phyloP scores from a whole-genome alignment of 805 yeast species.

The Yamadazyma laniorum region DNA sequence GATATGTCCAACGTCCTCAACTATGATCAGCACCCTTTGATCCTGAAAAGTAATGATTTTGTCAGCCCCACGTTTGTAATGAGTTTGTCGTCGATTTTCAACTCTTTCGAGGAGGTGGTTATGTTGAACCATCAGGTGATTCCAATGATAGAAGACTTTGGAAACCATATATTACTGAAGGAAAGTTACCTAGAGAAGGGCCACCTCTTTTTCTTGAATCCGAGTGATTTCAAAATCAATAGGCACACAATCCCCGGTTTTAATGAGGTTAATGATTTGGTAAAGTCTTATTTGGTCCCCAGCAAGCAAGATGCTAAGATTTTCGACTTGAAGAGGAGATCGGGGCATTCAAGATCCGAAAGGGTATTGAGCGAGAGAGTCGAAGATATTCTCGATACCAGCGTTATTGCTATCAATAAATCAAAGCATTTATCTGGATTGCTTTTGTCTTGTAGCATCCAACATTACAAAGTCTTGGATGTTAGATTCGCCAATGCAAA shows the following conservation, averaged over 20 bases:
- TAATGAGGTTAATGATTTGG: conserved; percentile 26
- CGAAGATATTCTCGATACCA: conserved; percentile 26
- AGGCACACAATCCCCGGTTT: conserved; percentile 27
- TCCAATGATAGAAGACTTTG: conserved; percentile 21
- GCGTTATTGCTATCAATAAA: conserved; percentile 28
- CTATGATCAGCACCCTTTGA: conserved; percentile 15
- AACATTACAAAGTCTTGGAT: conserved; percentile 20
- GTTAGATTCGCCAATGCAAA: conserved; percentile 18
- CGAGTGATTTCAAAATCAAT: conserved; percentile 20
- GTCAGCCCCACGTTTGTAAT: conserved; percentile 17
- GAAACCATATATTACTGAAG: conserved; percentile 17
- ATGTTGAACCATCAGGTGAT: conserved; percentile 27
- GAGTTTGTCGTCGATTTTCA: conserved; percentile 27
- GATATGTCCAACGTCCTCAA: conserved; percentile 20
- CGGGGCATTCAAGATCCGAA: conserved; percentile 11
- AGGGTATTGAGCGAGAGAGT: conserved; percentile 23
- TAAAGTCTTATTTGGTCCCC: conserved; percentile 22
- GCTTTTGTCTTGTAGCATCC: conserved; percentile 25
- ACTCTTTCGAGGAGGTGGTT: conserved; percentile 31
- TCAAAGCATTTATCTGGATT: conserved; percentile 25
- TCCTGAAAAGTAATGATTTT: conserved; percentile 9
- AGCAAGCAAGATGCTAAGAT: conserved; percentile 16
- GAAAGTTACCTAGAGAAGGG: conserved; percentile 23
- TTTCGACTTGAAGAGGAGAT: conserved; percentile 19
- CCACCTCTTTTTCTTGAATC: conserved; percentile 26